Percentiles rank a stretch among this genome's conserved stretches.
phyloP scores from a whole-genome alignment of 1,284 basidiomycete genomes.

The Amylostereum chailletii region DNA sequence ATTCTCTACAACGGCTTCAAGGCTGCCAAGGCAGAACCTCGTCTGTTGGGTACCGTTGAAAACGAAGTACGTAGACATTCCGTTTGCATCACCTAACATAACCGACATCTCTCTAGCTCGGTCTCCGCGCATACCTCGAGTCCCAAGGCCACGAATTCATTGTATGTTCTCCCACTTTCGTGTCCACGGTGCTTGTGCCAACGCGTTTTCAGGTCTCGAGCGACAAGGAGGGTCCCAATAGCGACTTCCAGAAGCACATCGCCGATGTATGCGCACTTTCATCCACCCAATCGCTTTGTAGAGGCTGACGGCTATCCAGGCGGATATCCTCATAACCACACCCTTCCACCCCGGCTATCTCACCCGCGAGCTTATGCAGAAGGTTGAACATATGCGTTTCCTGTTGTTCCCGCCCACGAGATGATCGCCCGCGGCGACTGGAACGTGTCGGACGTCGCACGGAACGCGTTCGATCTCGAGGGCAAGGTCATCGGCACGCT shows the following conservation, averaged over 20 bases:
- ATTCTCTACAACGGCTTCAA: slow-evolving; percentile 32
- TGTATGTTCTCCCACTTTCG: too few species aligned
- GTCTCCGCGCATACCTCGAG: slow-evolving; percentile 33
- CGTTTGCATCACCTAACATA: neutral
- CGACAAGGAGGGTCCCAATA: slow-evolving; percentile 46
- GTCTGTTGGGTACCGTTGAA: slow-evolving; percentile 47
- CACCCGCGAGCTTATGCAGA: slow-evolving; percentile 15
- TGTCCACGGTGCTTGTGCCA: too few species aligned
- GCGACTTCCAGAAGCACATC: slow-evolving; percentile 44
- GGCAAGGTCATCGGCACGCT: slow-evolving; percentile 87
- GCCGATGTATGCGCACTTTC: too few species aligned
- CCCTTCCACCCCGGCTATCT: slow-evolving; percentile 50
- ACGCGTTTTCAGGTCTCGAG: too few species aligned
- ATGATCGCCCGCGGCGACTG: slow-evolving; percentile 82
- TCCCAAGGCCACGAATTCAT: slow-evolving; percentile 38
- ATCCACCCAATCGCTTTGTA: too few species aligned
- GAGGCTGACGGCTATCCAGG: too few species aligned
- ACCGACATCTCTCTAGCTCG: slow-evolving; percentile 21
- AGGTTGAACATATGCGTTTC: too few species aligned
- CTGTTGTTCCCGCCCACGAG: slow-evolving; percentile 74
- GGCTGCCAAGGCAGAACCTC: slow-evolving; percentile 38
- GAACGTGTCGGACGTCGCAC: slow-evolving; percentile 76
- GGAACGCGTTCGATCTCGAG: slow-evolving; percentile 83
- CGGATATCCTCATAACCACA: slow-evolving; percentile 33
- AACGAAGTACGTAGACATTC: slow-evolving; percentile 26